Conservation (phyloP, 2,329 filamentous ascomycete genomes). For the Fusarium sambucinum region DNA sequence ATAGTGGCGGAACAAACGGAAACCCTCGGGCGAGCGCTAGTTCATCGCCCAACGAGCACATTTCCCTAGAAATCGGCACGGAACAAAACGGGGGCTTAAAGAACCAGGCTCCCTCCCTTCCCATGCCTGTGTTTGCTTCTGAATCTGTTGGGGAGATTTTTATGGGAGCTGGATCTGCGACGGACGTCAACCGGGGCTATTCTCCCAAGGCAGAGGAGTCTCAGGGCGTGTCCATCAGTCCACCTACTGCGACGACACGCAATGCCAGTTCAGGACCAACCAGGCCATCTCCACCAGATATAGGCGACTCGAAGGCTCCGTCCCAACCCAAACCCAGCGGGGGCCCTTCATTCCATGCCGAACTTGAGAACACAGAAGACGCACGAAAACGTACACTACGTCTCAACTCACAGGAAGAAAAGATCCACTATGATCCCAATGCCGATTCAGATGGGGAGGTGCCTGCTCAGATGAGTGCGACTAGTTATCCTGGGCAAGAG, state of each 20-base stretch:
- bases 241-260: constrained; percentile 20
- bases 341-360: constrained; percentile 47
- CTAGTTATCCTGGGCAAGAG: constrained; percentile 77
- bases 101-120: constrained; percentile 8
- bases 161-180: constrained; percentile 3
- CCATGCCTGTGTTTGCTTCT: constrained; percentile 11
- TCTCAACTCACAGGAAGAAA: constrained; percentile 64
- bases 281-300: constrained; percentile 20
- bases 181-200: neutral
- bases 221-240: constrained; percentile 36
- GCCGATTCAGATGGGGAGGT: constrained; percentile 50
- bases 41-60: constrained; percentile 11
- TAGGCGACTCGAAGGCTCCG: constrained; percentile 15
- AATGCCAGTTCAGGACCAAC: constrained; percentile 30
- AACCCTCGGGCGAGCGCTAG: constrained; percentile 13
- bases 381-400: constrained; percentile 60
- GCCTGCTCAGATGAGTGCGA: constrained; percentile 71
- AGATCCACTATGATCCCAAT: constrained; percentile 60
- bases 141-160: neutral
- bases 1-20: constrained; percentile 18
- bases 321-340: constrained; percentile 14
- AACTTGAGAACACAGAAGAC: constrained; percentile 59
- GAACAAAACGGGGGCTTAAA: constrained; percentile 21
- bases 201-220: constrained; percentile 16
- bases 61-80: constrained; percentile 6